Base-by-base conservation (phyloP, 2,329 filamentous ascomycete species). In the Drechslerella coelobrocha region DNA sequence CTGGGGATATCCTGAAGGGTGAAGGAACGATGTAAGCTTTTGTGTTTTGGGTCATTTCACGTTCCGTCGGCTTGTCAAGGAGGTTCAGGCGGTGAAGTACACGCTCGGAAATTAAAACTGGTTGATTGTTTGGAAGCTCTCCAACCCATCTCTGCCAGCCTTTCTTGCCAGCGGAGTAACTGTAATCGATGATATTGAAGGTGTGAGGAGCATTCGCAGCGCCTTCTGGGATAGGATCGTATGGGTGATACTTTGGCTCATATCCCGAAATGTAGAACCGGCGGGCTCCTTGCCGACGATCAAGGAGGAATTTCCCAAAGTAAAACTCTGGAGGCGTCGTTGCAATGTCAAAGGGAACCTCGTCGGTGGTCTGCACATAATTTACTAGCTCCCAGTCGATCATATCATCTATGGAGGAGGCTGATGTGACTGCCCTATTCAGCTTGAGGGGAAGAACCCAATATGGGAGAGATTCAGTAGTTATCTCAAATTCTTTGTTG, bases 21-120 rank as follows among this genome's bases (percentile, higher is more conserved):
- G 96, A 85, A 2, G 92, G 84, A 65, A 92, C 90, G 1, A 97
- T 78, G 66, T 85, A 91, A 73, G 88, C 89, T 48, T 78, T 82
- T 2, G 79, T 79, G 14, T 83, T 78, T 0, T 81, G 78, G 7
- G 83, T 79, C 1, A 81, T 79, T 27, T 85, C 82, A 6, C 83
- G 82, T 21, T 84, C 82, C 2, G 83, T 79, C 26, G 81, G 84
- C 73, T 88, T 86, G 63, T 93, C 91, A 0, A 97, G 82, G 31
- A 94, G 83, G 77, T 97, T 96, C 27, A 92, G 86, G n/a, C 92
- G 87, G 31, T 92, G 83, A 0, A 89, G 82, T 24, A 96, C 83
- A 50, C 89, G 81, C 73, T 93, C 85, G 0, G 89, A 91, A 75
- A 88, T 84, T 3, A 96, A 79, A 0, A 99, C 94, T 0, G 91